These are phyloP conservation scores for Trichosanthes truncata DNA, from an alignment of 306 rosid species.

Conservation along the genomic window DNA sequence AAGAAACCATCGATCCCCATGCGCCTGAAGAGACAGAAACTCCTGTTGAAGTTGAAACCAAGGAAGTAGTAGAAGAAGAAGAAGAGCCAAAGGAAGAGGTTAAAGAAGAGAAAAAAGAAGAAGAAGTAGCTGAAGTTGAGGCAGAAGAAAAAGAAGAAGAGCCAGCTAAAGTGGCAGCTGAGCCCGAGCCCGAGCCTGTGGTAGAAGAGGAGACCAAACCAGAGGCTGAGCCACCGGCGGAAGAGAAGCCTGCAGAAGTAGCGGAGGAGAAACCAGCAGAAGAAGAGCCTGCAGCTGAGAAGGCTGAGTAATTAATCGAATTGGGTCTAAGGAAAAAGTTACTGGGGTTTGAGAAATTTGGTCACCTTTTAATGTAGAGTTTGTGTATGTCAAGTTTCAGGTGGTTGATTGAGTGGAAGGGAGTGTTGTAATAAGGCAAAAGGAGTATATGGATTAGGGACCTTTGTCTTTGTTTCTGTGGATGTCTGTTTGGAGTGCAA, in stretches of 20 bases:
- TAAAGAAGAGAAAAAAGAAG: neutral
- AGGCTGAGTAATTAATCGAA: conserved; percentile 10
- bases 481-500: neutral
- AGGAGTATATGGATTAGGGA: neutral
- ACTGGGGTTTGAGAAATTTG: neutral
- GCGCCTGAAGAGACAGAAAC: conserved; percentile 21
- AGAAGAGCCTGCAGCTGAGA: conserved; percentile 19
- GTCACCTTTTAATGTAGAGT: neutral
- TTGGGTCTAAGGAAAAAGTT: neutral
- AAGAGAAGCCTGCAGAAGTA: conserved; percentile 21
- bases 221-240: conserved; percentile 13
- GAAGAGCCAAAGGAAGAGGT: neutral
- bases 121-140: conserved; percentile 23
- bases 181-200: neutral
- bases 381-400: neutral
- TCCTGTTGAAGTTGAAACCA: conserved; percentile 27
- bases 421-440: neutral
- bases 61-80: conserved; percentile 10
- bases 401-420: neutral
- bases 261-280: conserved; percentile 25
- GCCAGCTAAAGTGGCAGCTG: neutral
- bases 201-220: conserved; percentile 13
- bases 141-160: conserved; percentile 13
- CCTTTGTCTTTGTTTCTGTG: neutral
- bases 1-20: neutral